A percentile compares a stretch with the other conserved stretches of the same genome.
Conservation (phyloP, 805 yeast genomes). For the Novakomyces olei region DNA sequence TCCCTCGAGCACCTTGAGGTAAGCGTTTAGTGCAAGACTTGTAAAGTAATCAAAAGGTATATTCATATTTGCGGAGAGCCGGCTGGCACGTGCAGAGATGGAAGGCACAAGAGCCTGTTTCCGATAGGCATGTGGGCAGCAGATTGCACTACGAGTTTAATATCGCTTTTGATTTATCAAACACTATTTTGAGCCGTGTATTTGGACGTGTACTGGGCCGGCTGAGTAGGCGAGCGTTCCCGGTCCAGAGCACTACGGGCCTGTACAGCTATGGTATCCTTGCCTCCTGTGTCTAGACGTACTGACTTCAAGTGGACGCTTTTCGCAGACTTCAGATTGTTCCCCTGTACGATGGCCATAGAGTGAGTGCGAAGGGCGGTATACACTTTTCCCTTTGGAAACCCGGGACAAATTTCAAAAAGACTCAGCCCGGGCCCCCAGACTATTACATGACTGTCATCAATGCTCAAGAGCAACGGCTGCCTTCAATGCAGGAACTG, state of each 20-base stretch:
- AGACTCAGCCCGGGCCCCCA: slow-evolving; percentile 42
- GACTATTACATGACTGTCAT: slow-evolving; percentile 51
- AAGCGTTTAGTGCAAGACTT: no score
- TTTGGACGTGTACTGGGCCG: no score
- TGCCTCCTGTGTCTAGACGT: no score
- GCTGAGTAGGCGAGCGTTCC: no score
- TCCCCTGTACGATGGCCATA: no score
- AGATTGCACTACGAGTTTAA: background rate
- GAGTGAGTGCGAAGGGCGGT: no score
- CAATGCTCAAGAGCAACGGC: slow-evolving; percentile 17
- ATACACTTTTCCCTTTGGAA: no score
- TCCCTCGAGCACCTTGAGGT: slow-evolving; percentile 23
- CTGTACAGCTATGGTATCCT: no score
- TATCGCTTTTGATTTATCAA: background rate
- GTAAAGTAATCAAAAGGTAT: slow-evolving; percentile 49
- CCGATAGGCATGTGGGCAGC: background rate
- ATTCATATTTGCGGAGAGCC: slow-evolving; percentile 47
- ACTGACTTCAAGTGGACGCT: no score
- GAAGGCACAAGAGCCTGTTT: slow-evolving; percentile 6
- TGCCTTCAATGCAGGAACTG: slow-evolving; percentile 17
- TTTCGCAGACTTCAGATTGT: no score
- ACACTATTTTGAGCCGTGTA: no score
- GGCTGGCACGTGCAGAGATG: slow-evolving; percentile 44
- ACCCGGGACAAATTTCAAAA: slow-evolving; percentile 45
- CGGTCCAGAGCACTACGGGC: no score